Evolutionary conservation across 441 rosid species (phyloP), one percentile per base, ranked within the genome.

Genomic region (Populus trichocarpa): DNA sequence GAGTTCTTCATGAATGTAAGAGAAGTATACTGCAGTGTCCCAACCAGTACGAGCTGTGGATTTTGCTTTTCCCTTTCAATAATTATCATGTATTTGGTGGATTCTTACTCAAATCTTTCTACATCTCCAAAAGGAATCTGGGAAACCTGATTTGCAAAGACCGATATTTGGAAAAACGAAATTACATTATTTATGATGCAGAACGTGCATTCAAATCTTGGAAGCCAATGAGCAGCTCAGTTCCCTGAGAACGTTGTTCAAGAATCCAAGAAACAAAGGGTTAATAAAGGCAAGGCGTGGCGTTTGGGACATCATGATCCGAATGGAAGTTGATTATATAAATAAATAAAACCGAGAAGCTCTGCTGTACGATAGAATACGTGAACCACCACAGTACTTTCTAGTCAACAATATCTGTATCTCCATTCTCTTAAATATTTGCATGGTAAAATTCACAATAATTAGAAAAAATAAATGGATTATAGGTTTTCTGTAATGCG

Each of bases 231-330:
- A 42, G 26, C 26, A 40, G 75, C 71, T 63, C 8, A 46, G 50
- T 36, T 23, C 73, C 80, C 80, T 11, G 77, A 36, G 38, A 71
- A 28, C 12, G 14, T 40, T 57, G 23, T 72, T 69, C 57, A 28
- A 25, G 67, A 42, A 66, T 32, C 70, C 13, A 46, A 75, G 13
- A 71, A 61, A 18, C 25, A 72, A 28, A 16, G 25, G 46, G 13
- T 12, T 13, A 64, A 26, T 8, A 61, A 75, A 63, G 16, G 11
- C 63, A 74, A 16, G 64, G 79, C 75, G 77, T 50, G 75, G 65
- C 74, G 5, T 81, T 77, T n/a, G 70, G 77, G 65, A 57, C 79
- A 65, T 75, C 73, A 57, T 10, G 30, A 38, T 16, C 63, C 53
- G n/a, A 67, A 14, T 26, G 8, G 20, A 77, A 14, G 26, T 32